phyloP scores from a whole-genome alignment of 768 basidiomycete species.

The Antrodiella citrinella region DNA sequence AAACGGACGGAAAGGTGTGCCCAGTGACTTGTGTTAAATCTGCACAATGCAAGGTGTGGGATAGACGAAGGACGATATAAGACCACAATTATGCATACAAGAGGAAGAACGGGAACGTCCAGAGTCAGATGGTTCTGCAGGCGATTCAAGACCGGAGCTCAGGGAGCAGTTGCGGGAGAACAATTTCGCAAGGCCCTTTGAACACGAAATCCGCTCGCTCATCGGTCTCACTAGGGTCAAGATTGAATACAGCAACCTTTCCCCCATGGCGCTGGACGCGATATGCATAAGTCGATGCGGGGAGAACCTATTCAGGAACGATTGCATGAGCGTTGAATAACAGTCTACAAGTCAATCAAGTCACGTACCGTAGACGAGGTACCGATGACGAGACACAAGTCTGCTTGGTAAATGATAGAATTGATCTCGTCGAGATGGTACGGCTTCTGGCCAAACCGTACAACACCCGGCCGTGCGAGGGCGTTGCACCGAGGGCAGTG shows the following conservation, averaged over 20 bases:
- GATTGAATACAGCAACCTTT: slow-evolving; percentile 28
- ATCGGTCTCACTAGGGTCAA: slow-evolving; percentile 25
- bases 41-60: too few relatives aligned
- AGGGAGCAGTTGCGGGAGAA: slow-evolving; percentile 31
- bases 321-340: too few relatives aligned
- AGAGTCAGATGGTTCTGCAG: too few relatives aligned
- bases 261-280: slow-evolving; percentile 22
- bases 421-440: slow-evolving; percentile 22
- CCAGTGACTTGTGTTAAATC: too few relatives aligned
- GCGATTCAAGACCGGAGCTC: too few relatives aligned
- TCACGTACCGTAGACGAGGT: slow-evolving; percentile 31
- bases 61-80: too few relatives aligned
- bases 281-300: slow-evolving; percentile 22
- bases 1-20: too few relatives aligned
- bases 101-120: too few relatives aligned
- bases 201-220: slow-evolving; percentile 41
- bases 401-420: slow-evolving; percentile 19
- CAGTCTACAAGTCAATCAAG: too few relatives aligned
- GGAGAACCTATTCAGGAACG: slow-evolving; percentile 29
- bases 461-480: slow-evolving; percentile 30
- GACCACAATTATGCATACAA: too few relatives aligned
- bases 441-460: slow-evolving; percentile 34
- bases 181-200: slow-evolving; percentile 39
- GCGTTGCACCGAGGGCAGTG: slow-evolving; percentile 23
- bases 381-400: slow-evolving; percentile 31